Conservation (phyloP, 306 rosid genomes). For the Begonia peltatifolia region DNA sequence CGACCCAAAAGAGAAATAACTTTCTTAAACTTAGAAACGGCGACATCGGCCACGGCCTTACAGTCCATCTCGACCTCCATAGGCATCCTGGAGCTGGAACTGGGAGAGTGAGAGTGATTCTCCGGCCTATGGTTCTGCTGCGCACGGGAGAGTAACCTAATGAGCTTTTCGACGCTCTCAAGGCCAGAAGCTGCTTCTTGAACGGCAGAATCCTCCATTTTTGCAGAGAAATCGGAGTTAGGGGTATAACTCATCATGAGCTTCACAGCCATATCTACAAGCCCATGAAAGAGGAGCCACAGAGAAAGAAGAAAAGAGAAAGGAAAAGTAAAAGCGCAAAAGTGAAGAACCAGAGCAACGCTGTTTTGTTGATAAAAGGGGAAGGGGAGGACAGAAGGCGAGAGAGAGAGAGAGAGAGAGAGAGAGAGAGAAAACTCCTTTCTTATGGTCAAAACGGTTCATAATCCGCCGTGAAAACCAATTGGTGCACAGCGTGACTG, state of each 20-base stretch:
- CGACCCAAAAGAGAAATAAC: slow-evolving; percentile 80
- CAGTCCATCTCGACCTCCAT: slow-evolving; percentile 44
- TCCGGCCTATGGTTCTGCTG: slow-evolving; percentile 19
- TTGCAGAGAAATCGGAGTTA: slow-evolving; percentile 15
- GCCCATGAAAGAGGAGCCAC: slow-evolving; percentile 3
- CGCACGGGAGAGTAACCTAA: slow-evolving; percentile 20
- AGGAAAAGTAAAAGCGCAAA: slow-evolving; percentile 4
- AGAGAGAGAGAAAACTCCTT: not conserved
- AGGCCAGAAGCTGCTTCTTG: slow-evolving; percentile 74
- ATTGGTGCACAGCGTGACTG: slow-evolving; percentile 31
- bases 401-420: not conserved
- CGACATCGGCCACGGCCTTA: slow-evolving; percentile 53
- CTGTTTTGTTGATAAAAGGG: slow-evolving; percentile 20
- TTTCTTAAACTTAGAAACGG: slow-evolving; percentile 67
- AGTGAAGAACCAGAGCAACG: slow-evolving; percentile 1
- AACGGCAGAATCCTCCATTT: slow-evolving; percentile 42
- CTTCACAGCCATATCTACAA: slow-evolving; percentile 58
- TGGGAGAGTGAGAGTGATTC: slow-evolving; percentile 11
- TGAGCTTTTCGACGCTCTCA: slow-evolving; percentile 52
- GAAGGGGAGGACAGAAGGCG: not conserved
- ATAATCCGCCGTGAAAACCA: slow-evolving; percentile 10
- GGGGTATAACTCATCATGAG: slow-evolving; percentile 21
- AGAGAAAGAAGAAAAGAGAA: not conserved
- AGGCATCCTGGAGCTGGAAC: slow-evolving; percentile 1
- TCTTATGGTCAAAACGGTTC: slow-evolving; percentile 42